phyloP scores from a whole-genome alignment of 2,329 filamentous ascomycete species.

The Ceratocystis smalleyi region DNA sequence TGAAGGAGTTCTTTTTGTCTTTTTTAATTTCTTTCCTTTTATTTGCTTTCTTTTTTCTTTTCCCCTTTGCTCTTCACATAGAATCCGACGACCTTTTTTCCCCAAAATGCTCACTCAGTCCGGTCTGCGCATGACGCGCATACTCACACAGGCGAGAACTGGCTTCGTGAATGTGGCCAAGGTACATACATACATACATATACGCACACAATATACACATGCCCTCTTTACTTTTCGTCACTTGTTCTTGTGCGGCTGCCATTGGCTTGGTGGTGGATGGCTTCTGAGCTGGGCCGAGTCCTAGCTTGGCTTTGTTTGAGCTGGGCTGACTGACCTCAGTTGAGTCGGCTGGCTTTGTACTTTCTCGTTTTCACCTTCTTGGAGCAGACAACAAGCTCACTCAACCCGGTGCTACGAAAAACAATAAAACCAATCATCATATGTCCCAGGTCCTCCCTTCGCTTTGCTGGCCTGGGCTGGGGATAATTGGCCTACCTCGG shows the following conservation, averaged over 20 bases:
- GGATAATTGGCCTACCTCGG: slow-evolving; percentile 2
- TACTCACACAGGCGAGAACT: slow-evolving; percentile 63
- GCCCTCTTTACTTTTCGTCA: background rate
- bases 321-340: background rate
- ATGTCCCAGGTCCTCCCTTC: no score
- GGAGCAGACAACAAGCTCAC: no score
- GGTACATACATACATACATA: slow-evolving; percentile 38
- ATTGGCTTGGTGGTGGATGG: background rate
- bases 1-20: slow-evolving; percentile 17
- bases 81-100: slow-evolving; percentile 20
- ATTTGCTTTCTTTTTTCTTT: slow-evolving; percentile 14
- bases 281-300: background rate
- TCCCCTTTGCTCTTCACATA: slow-evolving; percentile 13
- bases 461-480: background rate
- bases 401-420: no score
- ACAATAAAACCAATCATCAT: no score
- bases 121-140: slow-evolving; percentile 75
- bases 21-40: slow-evolving; percentile 17
- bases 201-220: background rate
- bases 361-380: background rate
- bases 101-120: slow-evolving; percentile 85
- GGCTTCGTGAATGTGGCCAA: slow-evolving; percentile 55
- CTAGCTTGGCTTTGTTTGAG: background rate
- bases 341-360: no score
- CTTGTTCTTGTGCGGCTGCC: background rate